Percentiles rank a stretch among this genome's conserved stretches.
Evolutionary conservation across 2,329 filamentous ascomycete genomes (phyloP).

Genomic region (Verruconis gallopava): DNA sequence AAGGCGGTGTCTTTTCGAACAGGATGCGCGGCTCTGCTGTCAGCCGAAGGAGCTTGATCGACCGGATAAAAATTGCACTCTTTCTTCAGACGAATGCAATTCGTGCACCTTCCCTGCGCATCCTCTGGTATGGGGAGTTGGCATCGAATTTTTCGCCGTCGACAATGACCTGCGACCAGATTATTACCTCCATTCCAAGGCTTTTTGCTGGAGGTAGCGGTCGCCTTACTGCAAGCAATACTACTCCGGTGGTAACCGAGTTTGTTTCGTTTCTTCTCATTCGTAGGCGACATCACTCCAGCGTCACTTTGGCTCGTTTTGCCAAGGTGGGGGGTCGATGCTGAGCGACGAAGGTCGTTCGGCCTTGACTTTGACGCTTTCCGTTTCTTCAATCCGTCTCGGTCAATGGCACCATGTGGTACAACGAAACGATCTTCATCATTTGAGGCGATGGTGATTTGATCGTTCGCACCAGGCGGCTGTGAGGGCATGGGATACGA

Average conservation of each 20-base stretch:
- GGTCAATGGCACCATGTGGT: not conserved
- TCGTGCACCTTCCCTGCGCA: conserved; percentile 64
- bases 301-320: conserved; percentile 24
- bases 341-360: conserved; percentile 28
- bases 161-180: conserved; percentile 60
- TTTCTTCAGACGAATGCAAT: conserved; percentile 89
- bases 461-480: not conserved
- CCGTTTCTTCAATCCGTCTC: conserved; percentile 20
- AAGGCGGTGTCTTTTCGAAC: conserved; percentile 13
- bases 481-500: conserved; percentile 5
- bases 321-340: conserved; percentile 36
- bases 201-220: conserved; percentile 11
- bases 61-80: conserved; percentile 89
- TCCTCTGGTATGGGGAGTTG: conserved; percentile 58
- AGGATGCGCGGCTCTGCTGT: conserved; percentile 22
- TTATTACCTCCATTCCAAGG: conserved; percentile 7
- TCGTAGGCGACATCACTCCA: conserved; percentile 33
- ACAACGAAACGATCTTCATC: not conserved
- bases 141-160: conserved; percentile 86
- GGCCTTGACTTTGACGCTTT: conserved; percentile 27
- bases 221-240: conserved; percentile 78
- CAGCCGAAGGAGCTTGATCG: conserved; percentile 53
- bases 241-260: conserved; percentile 91
- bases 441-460: not conserved
- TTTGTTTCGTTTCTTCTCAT: conserved; percentile 72